These are phyloP conservation scores for Geotrichum bryndzae DNA, from an alignment of 1,139 yeast genomes.

Conservation along the genomic window DNA sequence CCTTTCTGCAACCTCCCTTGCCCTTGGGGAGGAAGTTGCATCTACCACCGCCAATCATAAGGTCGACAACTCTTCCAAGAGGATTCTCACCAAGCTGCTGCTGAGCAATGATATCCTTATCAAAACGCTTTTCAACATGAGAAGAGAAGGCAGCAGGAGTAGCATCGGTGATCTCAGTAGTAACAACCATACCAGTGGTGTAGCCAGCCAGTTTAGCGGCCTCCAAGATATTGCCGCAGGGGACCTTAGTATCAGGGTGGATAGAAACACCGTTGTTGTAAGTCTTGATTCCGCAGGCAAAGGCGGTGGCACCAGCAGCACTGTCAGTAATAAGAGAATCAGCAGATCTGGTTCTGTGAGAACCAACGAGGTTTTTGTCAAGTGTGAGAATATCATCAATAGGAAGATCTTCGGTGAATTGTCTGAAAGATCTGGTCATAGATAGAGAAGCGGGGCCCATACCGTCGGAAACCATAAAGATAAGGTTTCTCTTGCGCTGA, in stretches of 20 bases:
- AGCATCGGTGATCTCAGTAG: constrained; percentile 78
- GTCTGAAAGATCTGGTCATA: constrained; percentile 65
- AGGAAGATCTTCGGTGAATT: constrained; percentile 47
- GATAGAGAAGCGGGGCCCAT: constrained; percentile 85
- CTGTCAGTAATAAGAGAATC: constrained; percentile 75
- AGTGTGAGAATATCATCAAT: constrained; percentile 50
- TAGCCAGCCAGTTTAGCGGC: constrained; percentile 75
- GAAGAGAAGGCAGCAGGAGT: constrained; percentile 86
- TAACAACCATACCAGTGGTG: constrained; percentile 77
- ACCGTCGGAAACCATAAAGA: constrained; percentile 86
- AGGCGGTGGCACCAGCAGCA: constrained; percentile 94
- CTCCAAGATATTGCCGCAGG: constrained; percentile 80
- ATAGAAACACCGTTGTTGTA: constrained; percentile 86
- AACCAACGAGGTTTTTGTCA: constrained; percentile 66
- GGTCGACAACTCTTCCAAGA: constrained; percentile 69
- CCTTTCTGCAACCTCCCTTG: constrained; percentile 58
- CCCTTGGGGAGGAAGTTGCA: constrained; percentile 54
- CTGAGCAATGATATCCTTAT: constrained; percentile 78
- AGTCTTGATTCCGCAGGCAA: constrained; percentile 68
- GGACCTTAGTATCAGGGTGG: constrained; percentile 44
- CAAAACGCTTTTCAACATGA: constrained; percentile 64
- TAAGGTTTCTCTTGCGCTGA: constrained; percentile 49
- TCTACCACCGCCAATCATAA: constrained; percentile 85
- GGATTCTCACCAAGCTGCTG: constrained; percentile 79
- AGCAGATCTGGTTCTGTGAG: constrained; percentile 70